Percentiles rank a stretch among this genome's conserved stretches.
phyloP scores from a whole-genome alignment of 2,329 filamentous ascomycete species.

The Paecilomyces sp. region DNA sequence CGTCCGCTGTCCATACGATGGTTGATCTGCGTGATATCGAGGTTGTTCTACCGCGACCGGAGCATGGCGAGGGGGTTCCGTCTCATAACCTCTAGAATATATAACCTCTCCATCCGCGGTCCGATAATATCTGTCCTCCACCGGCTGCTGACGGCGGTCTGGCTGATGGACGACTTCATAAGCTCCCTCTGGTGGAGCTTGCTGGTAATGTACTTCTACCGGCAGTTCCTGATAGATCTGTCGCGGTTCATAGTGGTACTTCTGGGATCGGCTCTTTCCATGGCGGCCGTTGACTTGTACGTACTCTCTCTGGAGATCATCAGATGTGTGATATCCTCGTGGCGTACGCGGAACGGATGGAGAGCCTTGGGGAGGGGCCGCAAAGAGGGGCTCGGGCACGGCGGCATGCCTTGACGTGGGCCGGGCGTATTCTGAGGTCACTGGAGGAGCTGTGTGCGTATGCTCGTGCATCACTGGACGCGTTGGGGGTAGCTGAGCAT shows the following conservation, averaged over 20 bases:
- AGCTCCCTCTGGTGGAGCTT: conserved; percentile 11
- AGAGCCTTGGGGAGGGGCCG: conserved; percentile 4
- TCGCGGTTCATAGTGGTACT: conserved; percentile 14
- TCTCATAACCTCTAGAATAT: conserved; percentile 4
- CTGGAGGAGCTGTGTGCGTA: conserved; percentile 12
- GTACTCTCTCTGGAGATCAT: conserved; percentile 22
- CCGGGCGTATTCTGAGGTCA: conserved; percentile 15
- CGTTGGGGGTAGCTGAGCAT: conserved; percentile 20
- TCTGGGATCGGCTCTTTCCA: conserved; percentile 7
- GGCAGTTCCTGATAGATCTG: conserved; percentile 13
- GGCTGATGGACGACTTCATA: conserved; percentile 15
- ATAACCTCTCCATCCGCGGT: neutral
- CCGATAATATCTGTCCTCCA: neutral
- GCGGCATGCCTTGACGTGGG: conserved; percentile 16
- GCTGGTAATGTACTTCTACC: conserved; percentile 15
- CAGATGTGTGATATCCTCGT: conserved; percentile 22
- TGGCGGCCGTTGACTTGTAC: conserved; percentile 12
- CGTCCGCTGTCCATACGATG: conserved; percentile 13
- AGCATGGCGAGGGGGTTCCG: conserved; percentile 8
- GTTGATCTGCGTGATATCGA: conserved; percentile 13
- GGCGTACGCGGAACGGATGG: conserved; percentile 15
- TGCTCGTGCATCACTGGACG: conserved; percentile 20
- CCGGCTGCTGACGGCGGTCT: neutral
- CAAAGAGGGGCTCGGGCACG: conserved; percentile 8
- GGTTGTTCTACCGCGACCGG: conserved; percentile 17